Conservation (phyloP, 345 rosid genomes). For the Jatropha curcas region DNA sequence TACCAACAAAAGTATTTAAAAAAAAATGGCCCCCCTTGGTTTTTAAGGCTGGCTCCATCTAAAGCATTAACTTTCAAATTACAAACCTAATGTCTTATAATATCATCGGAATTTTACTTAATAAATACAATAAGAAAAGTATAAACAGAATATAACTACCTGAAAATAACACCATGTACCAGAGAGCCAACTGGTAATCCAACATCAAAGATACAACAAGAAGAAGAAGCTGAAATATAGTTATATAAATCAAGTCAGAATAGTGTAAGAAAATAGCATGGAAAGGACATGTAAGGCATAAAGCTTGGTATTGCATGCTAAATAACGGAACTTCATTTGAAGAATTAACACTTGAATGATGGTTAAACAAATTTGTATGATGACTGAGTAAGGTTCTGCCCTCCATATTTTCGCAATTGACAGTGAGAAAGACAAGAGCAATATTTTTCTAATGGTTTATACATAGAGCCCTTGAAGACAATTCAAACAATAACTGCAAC, state of each 20-base stretch:
- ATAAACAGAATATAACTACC: constrained; percentile 36
- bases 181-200: constrained; percentile 75
- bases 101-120: not conserved
- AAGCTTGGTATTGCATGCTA: not conserved
- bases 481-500: not conserved
- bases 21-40: no score
- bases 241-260: constrained; percentile 16
- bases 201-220: constrained; percentile 54
- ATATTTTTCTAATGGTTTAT: not conserved
- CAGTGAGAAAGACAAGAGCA: not conserved
- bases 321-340: not conserved
- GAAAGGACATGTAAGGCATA: not conserved
- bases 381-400: not conserved
- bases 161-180: constrained; percentile 61
- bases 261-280: constrained; percentile 3
- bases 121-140: not conserved
- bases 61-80: not conserved
- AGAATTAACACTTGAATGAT: not conserved
- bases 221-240: constrained; percentile 63
- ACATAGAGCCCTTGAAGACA: not conserved
- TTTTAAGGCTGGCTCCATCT: no score
- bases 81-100: not conserved
- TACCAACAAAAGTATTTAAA: no score
- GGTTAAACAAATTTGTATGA: not conserved
- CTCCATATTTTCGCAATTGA: not conserved